phyloP scores from a whole-genome alignment of 2,329 filamentous ascomycete species.

The Colletotrichum costaricense region DNA sequence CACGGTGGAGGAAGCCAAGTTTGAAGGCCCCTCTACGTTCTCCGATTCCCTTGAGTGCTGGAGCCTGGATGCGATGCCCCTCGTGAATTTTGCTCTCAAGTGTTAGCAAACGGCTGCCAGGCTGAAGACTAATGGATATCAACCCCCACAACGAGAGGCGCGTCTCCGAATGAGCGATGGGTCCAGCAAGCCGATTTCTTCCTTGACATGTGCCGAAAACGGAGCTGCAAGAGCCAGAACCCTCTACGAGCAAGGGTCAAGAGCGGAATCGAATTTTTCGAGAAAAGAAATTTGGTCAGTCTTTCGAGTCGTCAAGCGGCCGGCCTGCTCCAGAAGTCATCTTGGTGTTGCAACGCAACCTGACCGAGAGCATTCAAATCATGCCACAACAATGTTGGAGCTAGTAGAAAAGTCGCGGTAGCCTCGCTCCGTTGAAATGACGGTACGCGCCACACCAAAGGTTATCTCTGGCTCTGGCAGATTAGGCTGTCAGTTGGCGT shows the following conservation, averaged over 20 bases:
- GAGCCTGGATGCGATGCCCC: slow-evolving; percentile 3
- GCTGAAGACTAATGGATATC: slow-evolving; percentile 23
- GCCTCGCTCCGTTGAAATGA: not conserved
- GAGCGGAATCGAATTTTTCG: not conserved
- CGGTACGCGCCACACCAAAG: slow-evolving; percentile 2
- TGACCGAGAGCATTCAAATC: not conserved
- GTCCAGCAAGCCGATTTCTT: slow-evolving; percentile 17
- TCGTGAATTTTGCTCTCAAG: slow-evolving; percentile 10
- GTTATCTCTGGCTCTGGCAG: slow-evolving; percentile 3
- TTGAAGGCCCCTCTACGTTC: not conserved
- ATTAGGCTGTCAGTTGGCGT: not conserved
- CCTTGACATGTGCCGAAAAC: slow-evolving; percentile 33
- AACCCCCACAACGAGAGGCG: slow-evolving; percentile 13
- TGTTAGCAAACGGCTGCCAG: slow-evolving; percentile 29
- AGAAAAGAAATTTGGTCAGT: not conserved
- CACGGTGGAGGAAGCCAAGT: slow-evolving; percentile 29
- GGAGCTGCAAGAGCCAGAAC: slow-evolving; percentile 18
- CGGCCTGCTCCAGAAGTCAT: not conserved
- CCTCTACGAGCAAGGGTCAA: not conserved
- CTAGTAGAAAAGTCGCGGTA: not conserved
- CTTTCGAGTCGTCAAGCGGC: not conserved
- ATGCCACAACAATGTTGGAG: not conserved
- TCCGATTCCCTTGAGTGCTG: slow-evolving; percentile 3
- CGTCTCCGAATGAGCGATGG: slow-evolving; percentile 25
- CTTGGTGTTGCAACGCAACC: not conserved